These are phyloP conservation scores for Carallia brachiata DNA, from an alignment of 345 rosid species.

Conservation along the genomic window DNA sequence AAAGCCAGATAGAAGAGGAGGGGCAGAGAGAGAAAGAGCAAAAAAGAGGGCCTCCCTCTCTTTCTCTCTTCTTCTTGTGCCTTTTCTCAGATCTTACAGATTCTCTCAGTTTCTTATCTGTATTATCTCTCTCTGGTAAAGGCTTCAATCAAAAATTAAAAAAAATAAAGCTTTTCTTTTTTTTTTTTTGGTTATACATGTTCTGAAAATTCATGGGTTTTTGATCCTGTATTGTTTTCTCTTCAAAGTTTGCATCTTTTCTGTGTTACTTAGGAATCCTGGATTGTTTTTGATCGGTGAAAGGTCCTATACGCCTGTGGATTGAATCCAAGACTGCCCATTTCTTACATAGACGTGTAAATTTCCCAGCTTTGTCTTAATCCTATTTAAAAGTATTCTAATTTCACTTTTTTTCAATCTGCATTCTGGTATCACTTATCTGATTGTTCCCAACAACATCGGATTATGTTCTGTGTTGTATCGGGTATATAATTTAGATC, in stretches of 20 bases:
- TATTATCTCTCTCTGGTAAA: slow-evolving; percentile 29
- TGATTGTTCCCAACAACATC: slow-evolving; percentile 21
- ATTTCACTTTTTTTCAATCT: slow-evolving; percentile 31
- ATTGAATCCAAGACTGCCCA: slow-evolving; percentile 49
- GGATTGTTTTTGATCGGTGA: slow-evolving; percentile 47
- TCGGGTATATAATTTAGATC: slow-evolving; percentile 23
- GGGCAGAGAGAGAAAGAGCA: slow-evolving; percentile 26
- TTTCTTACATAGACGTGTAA: slow-evolving; percentile 23
- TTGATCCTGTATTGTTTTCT: slow-evolving; percentile 24
- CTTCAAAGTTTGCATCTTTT: slow-evolving; percentile 13
- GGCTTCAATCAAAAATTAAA: slow-evolving; percentile 1
- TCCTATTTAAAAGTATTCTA: slow-evolving; percentile 33
- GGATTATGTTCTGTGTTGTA: slow-evolving; percentile 13
- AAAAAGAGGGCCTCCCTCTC: slow-evolving; percentile 50
- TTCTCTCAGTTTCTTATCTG: slow-evolving; percentile 37
- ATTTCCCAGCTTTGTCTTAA: slow-evolving; percentile 32
- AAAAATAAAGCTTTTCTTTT: not conserved
- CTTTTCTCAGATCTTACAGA: slow-evolving; percentile 44
- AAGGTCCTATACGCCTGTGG: slow-evolving; percentile 21
- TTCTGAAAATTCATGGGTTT: slow-evolving; percentile 17
- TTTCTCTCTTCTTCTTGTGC: slow-evolving; percentile 46
- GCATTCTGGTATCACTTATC: slow-evolving; percentile 35
- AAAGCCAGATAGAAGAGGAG: not conserved
- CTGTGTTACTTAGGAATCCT: slow-evolving; percentile 37
- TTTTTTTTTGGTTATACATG: slow-evolving; percentile 6